Evolutionary conservation across 2,329 filamentous ascomycete genomes (phyloP).

Genomic region (Furcasterigmium sp.): DNA sequence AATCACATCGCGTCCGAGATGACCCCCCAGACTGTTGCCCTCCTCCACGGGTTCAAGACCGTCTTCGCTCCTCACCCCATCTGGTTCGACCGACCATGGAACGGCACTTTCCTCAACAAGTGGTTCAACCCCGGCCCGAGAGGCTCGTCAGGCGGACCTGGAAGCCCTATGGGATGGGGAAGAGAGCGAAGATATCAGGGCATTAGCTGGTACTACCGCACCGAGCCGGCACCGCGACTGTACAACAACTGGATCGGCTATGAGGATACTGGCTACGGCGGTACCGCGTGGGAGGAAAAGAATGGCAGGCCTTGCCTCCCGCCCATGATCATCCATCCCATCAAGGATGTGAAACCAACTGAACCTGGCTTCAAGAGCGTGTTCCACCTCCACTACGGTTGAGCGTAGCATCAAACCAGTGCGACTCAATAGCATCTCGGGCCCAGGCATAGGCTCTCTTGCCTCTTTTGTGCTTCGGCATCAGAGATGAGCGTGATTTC

Average conservation of each 20-base stretch:
- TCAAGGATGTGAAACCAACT: constrained; percentile 53
- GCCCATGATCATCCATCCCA: constrained; percentile 52
- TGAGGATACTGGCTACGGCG: constrained; percentile 49
- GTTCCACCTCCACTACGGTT: constrained; percentile 33
- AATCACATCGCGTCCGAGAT: constrained; percentile 78
- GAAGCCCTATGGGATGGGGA: constrained; percentile 55
- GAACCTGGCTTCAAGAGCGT: constrained; percentile 32
- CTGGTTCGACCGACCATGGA: constrained; percentile 73
- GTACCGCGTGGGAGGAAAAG: constrained; percentile 47
- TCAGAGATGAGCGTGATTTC: no score
- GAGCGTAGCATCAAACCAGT: no score
- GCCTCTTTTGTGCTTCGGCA: no score
- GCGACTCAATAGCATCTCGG: no score
- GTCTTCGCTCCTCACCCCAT: constrained; percentile 75
- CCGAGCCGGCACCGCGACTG: constrained; percentile 49
- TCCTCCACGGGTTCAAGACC: constrained; percentile 74
- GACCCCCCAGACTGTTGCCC: constrained; percentile 66
- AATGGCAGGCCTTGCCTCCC: constrained; percentile 55
- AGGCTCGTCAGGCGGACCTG: constrained; percentile 47
- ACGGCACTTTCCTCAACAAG: constrained; percentile 42
- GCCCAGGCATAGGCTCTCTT: no score
- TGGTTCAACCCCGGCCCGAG: constrained; percentile 57
- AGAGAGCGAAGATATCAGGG: constrained; percentile 52
- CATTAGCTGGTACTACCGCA: constrained; percentile 57
- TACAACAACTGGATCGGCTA: constrained; percentile 62